Percentiles rank a stretch among this genome's conserved stretches.
Evolutionary conservation across 768 basidiomycete species (phyloP).

Genomic region (Tulasnella sp.): DNA sequence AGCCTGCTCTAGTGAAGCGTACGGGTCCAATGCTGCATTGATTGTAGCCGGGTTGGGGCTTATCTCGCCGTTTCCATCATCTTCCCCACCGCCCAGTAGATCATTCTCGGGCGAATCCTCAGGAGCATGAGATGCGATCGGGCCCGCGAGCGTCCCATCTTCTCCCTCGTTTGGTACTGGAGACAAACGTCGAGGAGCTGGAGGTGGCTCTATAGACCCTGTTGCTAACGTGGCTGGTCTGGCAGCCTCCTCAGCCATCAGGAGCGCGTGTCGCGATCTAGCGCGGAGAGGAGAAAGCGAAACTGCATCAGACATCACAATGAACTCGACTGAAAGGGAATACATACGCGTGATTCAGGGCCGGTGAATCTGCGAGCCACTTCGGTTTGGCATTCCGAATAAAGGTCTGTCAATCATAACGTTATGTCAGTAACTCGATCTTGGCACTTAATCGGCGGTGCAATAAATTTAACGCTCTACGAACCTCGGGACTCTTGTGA

Average conservation of each 20-base stretch:
- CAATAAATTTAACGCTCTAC: constrained; percentile 17
- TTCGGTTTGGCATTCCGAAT: constrained; percentile 80
- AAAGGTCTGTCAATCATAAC: constrained; percentile 49
- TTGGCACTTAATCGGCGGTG: too few relatives aligned
- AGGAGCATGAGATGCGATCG: constrained; percentile 1
- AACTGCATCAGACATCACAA: too few relatives aligned
- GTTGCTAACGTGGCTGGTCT: constrained; percentile 3
- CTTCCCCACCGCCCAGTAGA: not conserved
- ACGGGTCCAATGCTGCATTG: not conserved
- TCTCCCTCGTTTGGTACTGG: constrained; percentile 1
- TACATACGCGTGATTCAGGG: constrained; percentile 74
- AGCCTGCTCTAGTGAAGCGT: constrained; percentile 7
- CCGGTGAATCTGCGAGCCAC: constrained; percentile 75
- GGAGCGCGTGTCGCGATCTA: constrained; percentile 8
- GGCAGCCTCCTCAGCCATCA: constrained; percentile 1
- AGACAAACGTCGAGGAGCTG: constrained; percentile 6
- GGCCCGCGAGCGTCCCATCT: not conserved
- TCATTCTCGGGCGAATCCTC: constrained; percentile 2
- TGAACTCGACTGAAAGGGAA: too few relatives aligned
- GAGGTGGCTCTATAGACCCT: constrained; percentile 1
- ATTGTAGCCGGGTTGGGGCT: constrained; percentile 1
- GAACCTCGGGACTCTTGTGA: constrained; percentile 91
- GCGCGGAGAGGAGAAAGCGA: too few relatives aligned
- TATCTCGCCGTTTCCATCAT: not conserved
- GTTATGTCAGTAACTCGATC: too few relatives aligned